Conservation (phyloP, 352 stramenopile genomes). For the Globisporangium viniferum region DNA sequence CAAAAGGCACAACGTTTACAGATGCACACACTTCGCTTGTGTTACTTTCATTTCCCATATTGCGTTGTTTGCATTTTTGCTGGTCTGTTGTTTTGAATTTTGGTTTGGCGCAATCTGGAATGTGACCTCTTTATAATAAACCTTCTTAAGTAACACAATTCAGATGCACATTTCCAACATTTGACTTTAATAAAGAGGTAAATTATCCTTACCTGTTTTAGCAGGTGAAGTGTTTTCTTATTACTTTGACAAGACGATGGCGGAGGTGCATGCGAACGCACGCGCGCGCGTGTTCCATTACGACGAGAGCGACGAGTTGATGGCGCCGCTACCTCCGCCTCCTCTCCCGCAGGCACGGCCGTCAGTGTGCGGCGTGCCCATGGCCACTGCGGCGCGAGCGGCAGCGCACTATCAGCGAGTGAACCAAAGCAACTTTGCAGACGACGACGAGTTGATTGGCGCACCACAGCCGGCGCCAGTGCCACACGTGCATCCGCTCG, state of each 20-base stretch:
- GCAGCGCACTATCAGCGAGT: neutral
- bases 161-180: no score
- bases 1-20: neutral
- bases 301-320: slow-evolving; percentile 26
- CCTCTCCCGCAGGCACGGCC: slow-evolving; percentile 37
- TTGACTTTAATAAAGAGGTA: neutral
- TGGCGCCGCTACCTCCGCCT: slow-evolving; percentile 53
- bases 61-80: neutral
- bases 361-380: slow-evolving; percentile 8
- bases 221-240: neutral
- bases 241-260: neutral
- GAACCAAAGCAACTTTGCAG: slow-evolving; percentile 5
- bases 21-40: neutral
- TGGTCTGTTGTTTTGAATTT: neutral
- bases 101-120: neutral
- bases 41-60: neutral
- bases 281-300: slow-evolving; percentile 13
- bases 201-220: neutral
- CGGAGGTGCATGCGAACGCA: slow-evolving; percentile 2
- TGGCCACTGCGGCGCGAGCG: neutral
- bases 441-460: slow-evolving; percentile 20
- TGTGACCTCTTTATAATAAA: neutral
- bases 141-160: neutral
- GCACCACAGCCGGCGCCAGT: slow-evolving; percentile 35
- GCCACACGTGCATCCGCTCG: slow-evolving; percentile 56